Conservation (phyloP, 1,139 yeast genomes). For the Nakaseomyces kungkrabaensis region DNA sequence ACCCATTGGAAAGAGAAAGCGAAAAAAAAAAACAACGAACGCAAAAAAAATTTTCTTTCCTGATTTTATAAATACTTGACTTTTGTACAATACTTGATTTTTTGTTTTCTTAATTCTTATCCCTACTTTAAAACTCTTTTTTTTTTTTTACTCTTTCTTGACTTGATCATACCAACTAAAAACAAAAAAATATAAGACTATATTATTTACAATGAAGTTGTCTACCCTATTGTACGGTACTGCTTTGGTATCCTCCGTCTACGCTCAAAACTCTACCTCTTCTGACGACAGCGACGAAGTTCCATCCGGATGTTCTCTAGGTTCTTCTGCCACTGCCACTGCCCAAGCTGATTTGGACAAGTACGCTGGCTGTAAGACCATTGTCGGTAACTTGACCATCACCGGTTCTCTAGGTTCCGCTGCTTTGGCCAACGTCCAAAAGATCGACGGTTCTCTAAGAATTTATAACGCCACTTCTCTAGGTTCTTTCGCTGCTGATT, state of each 20-base stretch:
- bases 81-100: background rate
- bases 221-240: background rate
- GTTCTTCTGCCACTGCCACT: slow-evolving; percentile 58
- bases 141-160: background rate
- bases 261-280: slow-evolving; percentile 26
- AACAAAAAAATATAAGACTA: background rate
- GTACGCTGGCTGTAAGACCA: slow-evolving; percentile 65
- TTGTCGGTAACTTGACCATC: slow-evolving; percentile 72
- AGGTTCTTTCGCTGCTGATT: slow-evolving; percentile 62
- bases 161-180: background rate
- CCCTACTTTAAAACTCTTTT: too few relatives aligned
- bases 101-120: background rate
- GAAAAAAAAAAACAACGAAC: background rate
- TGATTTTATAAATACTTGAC: background rate
- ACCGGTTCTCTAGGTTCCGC: slow-evolving; percentile 52
- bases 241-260: slow-evolving; percentile 10
- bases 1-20: background rate
- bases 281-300: slow-evolving; percentile 12
- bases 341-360: slow-evolving; percentile 70
- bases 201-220: background rate
- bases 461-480: slow-evolving; percentile 59
- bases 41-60: background rate
- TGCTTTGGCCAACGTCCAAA: slow-evolving; percentile 51
- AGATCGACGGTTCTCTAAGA: slow-evolving; percentile 65
- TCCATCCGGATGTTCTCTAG: slow-evolving; percentile 35